phyloP scores from a whole-genome alignment of 2,329 filamentous ascomycete species.

The Trematosphaeria pertusa region DNA sequence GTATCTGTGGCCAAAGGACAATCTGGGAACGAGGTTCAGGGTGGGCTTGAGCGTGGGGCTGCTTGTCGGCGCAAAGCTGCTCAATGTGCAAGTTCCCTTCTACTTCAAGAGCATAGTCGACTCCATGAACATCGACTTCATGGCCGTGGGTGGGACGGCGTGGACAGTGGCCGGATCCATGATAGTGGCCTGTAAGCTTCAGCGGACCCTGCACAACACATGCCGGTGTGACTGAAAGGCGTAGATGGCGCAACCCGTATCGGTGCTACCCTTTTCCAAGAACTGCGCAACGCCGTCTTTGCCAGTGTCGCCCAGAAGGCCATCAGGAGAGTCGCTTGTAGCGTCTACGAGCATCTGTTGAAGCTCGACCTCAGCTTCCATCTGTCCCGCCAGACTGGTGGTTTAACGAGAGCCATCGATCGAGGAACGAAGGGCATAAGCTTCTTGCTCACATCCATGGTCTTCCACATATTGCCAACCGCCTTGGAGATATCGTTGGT shows the following conservation, averaged over 20 bases:
- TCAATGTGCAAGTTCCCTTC: conserved; percentile 98
- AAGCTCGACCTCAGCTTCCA: conserved; percentile 93
- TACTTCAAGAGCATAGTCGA: conserved; percentile 99
- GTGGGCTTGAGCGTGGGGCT: conserved; percentile 85
- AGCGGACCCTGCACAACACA: neutral
- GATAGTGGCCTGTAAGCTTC: conserved; percentile 77
- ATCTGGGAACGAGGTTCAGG: conserved; percentile 79
- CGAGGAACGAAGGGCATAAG: conserved; percentile 98
- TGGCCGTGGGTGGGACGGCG: conserved; percentile 84
- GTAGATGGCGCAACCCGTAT: conserved; percentile 84
- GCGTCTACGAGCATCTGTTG: conserved; percentile 90
- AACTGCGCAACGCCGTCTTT: conserved; percentile 94
- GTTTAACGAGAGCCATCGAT: conserved; percentile 91
- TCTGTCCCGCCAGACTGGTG: conserved; percentile 91
- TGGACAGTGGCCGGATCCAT: conserved; percentile 88
- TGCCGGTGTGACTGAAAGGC: conserved; percentile 21
- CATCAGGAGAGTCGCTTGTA: conserved; percentile 86
- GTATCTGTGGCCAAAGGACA: conserved; percentile 95
- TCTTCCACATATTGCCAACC: conserved; percentile 95
- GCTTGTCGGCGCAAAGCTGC: conserved; percentile 84
- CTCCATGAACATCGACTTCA: conserved; percentile 94
- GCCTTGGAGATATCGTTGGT: conserved; percentile 94
- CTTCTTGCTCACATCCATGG: conserved; percentile 96
- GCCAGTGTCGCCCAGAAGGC: conserved; percentile 97
- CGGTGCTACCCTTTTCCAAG: conserved; percentile 87